Base-by-base conservation (phyloP, 768 basidiomycete genomes). In the Coprinellus aureogranulatus region DNA sequence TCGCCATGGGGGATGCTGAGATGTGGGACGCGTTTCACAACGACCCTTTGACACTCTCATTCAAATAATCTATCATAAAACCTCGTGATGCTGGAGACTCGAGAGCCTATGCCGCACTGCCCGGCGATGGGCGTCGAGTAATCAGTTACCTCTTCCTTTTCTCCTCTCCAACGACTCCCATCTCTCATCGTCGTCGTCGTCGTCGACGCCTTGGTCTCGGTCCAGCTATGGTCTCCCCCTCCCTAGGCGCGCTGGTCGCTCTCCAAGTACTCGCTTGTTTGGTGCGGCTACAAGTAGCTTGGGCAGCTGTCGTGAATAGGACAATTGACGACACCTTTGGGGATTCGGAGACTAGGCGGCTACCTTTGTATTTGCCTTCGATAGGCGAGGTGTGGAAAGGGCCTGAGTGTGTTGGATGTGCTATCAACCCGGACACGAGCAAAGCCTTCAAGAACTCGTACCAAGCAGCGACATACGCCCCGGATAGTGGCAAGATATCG, bases 281-380 rank as follows among this genome's bases (percentile, higher is more conserved):
- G 16, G 10, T 44, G 20, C 41, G 20, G n/a, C 18, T 22, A 10
- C 3, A 37, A 31, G 20, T 22, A 11, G 47, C 45, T 39, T 31
- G 26, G 37, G 30, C 18, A 31, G 65, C 66, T 12, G 58, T 68
- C 18, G 66, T 66, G 16, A 74, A 74, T 57, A 57, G 65, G 20
- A 75, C 73, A 1, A 75, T 76, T 28, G 75, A 76, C 47, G 75
- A 76, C 59, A 63, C 63, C 12, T 61, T 64, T 49, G 74, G 74
- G 4, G 75, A 76, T 54, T 62, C 63, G 4, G 59, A 58, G 25
- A 74, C 72, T n/a, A 62, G 65, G 2, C 28, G 44, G 8, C 51
- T 45, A 12, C 71, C 71, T 26, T 58, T 59, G 10, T 76, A 67
- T 58, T 18, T 52, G 0, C 75, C 75, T 0, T 1, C 59, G 0